A percentile compares a stretch with the other conserved stretches of the same genome.
Evolutionary conservation across 148 eudicot genomes (phyloP).

Genomic region (Chenopodium suecicum): DNA sequence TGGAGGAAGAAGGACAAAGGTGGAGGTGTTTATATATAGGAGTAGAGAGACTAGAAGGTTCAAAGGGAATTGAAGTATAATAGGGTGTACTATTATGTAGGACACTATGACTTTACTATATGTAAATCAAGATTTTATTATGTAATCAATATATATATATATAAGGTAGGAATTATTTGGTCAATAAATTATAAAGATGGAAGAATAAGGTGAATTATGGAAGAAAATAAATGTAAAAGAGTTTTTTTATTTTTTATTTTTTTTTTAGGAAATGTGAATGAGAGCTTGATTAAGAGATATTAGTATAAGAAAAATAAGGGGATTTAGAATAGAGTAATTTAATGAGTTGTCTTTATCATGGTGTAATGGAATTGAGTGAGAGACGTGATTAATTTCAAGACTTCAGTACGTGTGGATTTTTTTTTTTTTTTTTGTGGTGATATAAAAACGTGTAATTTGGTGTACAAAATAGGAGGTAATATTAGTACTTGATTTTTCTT

Average conservation of each 20-base stretch:
- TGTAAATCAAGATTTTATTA: neutral
- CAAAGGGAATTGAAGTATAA: neutral
- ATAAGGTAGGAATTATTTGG: too few relatives aligned
- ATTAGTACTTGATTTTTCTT: too few relatives aligned
- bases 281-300: neutral
- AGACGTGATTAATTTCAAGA: conserved; percentile 63
- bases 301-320: neutral
- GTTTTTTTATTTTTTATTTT: too few relatives aligned
- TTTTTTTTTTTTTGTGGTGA: neutral
- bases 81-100: neutral
- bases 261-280: neutral
- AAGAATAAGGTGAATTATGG: too few relatives aligned
- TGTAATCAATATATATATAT: neutral
- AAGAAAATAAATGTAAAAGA: too few relatives aligned
- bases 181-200: too few relatives aligned
- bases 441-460: neutral
- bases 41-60: conserved; percentile 12
- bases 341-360: neutral
- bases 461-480: neutral
- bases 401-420: conserved; percentile 26
- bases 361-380: conserved; percentile 1
- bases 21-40: conserved; percentile 9
- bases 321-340: neutral
- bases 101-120: neutral
- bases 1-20: neutral